Evolutionary conservation across 441 rosid species (phyloP).

Genomic region (Lagerstroemia fauriei): DNA sequence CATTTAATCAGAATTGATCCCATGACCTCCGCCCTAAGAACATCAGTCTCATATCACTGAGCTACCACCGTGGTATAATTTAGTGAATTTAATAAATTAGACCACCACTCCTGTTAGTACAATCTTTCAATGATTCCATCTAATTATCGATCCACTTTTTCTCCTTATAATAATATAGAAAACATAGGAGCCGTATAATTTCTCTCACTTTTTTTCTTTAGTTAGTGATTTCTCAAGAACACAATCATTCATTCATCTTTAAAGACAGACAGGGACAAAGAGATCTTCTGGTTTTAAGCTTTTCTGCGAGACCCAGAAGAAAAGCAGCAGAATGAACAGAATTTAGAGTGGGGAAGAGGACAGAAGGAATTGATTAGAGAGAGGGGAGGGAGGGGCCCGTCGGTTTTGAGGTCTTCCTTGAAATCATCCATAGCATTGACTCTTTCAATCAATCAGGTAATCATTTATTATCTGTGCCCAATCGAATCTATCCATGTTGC

Average conservation of each 20-base stretch:
- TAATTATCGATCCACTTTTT: conserved; percentile 34
- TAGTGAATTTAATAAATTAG: too few relatives aligned
- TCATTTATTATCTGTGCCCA: conserved; percentile 42
- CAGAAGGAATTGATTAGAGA: conserved; percentile 24
- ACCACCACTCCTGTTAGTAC: too few relatives aligned
- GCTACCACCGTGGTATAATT: too few relatives aligned
- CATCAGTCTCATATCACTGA: too few relatives aligned
- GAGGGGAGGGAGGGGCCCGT: conserved; percentile 28
- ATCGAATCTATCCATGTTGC: background rate
- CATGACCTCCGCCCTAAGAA: too few relatives aligned
- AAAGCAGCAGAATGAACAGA: conserved; percentile 16
- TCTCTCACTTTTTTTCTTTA: conserved; percentile 18
- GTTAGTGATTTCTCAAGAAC: conserved; percentile 30
- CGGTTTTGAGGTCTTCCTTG: conserved; percentile 49
- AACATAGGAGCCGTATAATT: conserved; percentile 6
- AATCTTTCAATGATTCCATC: conserved; percentile 50
- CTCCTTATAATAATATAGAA: conserved; percentile 5
- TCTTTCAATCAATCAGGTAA: conserved; percentile 70
- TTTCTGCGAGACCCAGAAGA: conserved; percentile 23
- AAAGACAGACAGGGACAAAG: conserved; percentile 26
- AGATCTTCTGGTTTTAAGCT: conserved; percentile 22
- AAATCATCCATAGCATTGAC: conserved; percentile 34
- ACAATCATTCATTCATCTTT: conserved; percentile 39
- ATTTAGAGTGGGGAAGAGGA: conserved; percentile 36
- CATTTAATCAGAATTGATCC: too few relatives aligned